Evolutionary conservation across 257 asterid genomes (phyloP).

Genomic region (Solanum etuberosum): DNA sequence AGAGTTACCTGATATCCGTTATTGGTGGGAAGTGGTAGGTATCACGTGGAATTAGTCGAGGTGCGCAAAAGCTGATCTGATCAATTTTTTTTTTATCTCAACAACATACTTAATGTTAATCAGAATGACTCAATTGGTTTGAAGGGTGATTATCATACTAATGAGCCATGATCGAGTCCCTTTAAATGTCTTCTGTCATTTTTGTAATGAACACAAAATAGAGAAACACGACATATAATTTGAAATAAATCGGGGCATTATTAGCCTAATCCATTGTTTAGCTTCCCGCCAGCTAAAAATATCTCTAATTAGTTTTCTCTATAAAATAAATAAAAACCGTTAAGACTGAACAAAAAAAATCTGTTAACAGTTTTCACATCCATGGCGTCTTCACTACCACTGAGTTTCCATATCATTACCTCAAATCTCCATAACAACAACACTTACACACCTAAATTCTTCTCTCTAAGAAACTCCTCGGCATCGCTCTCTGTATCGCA

Average conservation of each 20-base stretch:
- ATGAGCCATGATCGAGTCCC: no score
- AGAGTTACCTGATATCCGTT: fast-evolving
- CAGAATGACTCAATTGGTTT: no score
- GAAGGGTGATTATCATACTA: fast-evolving
- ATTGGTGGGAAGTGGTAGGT: no score
- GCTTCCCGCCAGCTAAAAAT: neutral
- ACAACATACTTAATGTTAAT: no score
- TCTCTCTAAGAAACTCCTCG: neutral
- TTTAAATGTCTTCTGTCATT: no score
- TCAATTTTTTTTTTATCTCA: no score
- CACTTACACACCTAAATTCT: neutral
- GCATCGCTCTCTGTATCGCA: constrained; percentile 16
- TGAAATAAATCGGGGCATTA: no score
- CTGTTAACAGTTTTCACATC: neutral
- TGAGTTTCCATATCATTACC: constrained; percentile 5
- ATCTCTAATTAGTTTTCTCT: neutral
- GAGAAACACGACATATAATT: no score
- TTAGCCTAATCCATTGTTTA: no score
- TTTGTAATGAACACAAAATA: fast-evolving
- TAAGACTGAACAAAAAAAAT: neutral
- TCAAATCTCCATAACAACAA: neutral
- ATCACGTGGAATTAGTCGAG: no score
- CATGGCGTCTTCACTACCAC: constrained; percentile 20
- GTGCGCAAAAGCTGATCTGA: no score
- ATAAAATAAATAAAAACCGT: neutral